Base-by-base conservation (phyloP, 495 filamentous ascomycete species). In the Eremomyces bilateralis region DNA sequence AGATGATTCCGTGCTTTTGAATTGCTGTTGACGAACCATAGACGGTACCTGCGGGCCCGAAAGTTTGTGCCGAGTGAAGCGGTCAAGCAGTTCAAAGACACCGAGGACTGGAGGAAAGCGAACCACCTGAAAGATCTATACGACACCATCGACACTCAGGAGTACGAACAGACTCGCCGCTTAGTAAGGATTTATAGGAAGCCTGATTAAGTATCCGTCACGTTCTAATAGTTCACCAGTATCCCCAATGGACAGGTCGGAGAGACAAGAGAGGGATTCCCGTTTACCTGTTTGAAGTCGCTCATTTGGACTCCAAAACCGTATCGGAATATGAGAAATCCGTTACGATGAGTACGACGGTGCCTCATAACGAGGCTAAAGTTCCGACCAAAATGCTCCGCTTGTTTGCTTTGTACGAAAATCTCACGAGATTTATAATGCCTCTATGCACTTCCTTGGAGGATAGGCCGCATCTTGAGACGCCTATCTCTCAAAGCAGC, bases 241-340 rank as follows among this genome's bases (percentile, higher is more conserved):
- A 93, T 50, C 82, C 83, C 12, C 81, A 88, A 68, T 93, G 81
- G 73, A 85, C 80, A 19, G 83, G 83, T 13, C 71, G 79, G 42
- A 65, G 81, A 38, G 82, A 91, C 54, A 75, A 70, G 47, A 76
- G 80, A 44, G 83, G 83, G 38, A 85, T 90, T 44, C 83, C 83
- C 1, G 60, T 93, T 41, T 91, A 84, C 51, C 68, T 93, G 31
- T 93, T 74, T 56, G 75, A 85, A 49, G 79, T 93, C 50, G 64
- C 64, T 35, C 72, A 82, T 43, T 61, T 93, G 41, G 72, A 83
- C 53, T 64, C 63, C 47, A 88, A 90, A 55, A 75, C 70, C 16
- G 72, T 92, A 46, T 47, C 67, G 22, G 63, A 64, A n/a, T 88
- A 88, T 60, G 74, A 80, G 41, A 62, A 63, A 36, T 56, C 59